Conservation (phyloP, 345 rosid species). For the Syzygium aqueum region DNA sequence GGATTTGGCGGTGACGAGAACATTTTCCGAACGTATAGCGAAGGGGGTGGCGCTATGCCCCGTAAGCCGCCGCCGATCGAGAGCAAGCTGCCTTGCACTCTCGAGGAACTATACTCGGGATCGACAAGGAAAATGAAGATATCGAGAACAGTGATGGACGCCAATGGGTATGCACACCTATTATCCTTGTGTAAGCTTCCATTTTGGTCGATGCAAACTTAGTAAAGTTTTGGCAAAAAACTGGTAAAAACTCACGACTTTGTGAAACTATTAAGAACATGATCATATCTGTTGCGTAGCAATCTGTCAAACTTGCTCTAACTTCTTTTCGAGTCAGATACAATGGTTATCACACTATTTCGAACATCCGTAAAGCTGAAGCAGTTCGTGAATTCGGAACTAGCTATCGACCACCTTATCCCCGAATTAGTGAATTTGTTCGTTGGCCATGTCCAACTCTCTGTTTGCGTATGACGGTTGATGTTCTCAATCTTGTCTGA, state of each 20-base stretch:
- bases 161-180: slow-evolving; percentile 41
- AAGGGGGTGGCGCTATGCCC: slow-evolving; percentile 24
- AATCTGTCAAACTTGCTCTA: neutral
- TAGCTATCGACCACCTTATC: neutral
- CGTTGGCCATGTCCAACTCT: neutral
- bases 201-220: neutral
- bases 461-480: neutral
- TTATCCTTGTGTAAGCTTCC: neutral
- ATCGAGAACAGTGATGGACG: slow-evolving; percentile 71
- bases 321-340: neutral
- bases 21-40: slow-evolving; percentile 58
- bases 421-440: neutral
- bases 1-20: slow-evolving; percentile 44
- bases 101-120: slow-evolving; percentile 78
- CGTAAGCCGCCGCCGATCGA: slow-evolving; percentile 90
- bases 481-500: neutral
- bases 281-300: neutral
- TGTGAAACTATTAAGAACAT: neutral
- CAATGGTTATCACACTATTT: no score
- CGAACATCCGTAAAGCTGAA: neutral
- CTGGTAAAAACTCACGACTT: neutral
- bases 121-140: slow-evolving; percentile 98
- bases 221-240: neutral
- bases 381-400: neutral
- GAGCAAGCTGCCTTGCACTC: slow-evolving; percentile 86